Conservation (phyloP, 345 rosid species). For the Pugionium dolabratum region DNA sequence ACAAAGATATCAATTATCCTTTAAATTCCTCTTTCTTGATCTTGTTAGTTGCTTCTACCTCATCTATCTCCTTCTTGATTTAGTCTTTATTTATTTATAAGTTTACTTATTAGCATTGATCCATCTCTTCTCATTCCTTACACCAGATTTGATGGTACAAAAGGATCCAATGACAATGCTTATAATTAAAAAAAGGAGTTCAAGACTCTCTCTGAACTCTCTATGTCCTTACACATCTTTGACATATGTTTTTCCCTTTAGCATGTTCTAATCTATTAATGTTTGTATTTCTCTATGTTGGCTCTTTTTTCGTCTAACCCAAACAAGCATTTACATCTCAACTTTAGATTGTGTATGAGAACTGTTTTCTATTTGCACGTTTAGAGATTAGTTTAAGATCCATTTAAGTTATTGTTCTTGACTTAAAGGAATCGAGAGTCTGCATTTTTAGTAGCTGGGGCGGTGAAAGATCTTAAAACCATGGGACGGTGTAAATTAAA, state of each 20-base stretch:
- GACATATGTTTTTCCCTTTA: slow-evolving; percentile 13
- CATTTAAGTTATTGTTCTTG: too few species aligned
- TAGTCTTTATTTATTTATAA: too few species aligned
- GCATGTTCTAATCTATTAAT: not conserved
- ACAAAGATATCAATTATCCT: not conserved
- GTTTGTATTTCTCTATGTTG: too few species aligned
- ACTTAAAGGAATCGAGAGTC: slow-evolving; percentile 72
- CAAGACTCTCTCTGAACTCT: slow-evolving; percentile 50
- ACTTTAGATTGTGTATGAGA: too few species aligned
- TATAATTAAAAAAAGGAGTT: slow-evolving; percentile 43
- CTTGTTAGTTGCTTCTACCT: slow-evolving; percentile 9
- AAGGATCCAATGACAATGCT: slow-evolving; percentile 40
- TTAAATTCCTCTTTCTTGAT: not conserved
- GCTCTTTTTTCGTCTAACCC: too few species aligned
- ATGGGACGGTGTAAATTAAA: slow-evolving; percentile 48
- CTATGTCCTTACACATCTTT: slow-evolving; percentile 32
- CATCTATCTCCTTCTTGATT: too few species aligned
- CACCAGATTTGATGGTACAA: slow-evolving; percentile 29
- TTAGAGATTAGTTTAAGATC: too few species aligned
- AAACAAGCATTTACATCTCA: too few species aligned
- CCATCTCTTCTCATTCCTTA: slow-evolving; percentile 17
- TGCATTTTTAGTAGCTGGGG: slow-evolving; percentile 50
- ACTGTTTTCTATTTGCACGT: too few species aligned
- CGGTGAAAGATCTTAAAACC: slow-evolving; percentile 4
- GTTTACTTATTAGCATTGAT: slow-evolving; percentile 21